Percentiles rank a stretch among this genome's conserved stretches.
phyloP scores from a whole-genome alignment of 2,329 filamentous ascomycete genomes.

The Colletotrichum coccodes region DNA sequence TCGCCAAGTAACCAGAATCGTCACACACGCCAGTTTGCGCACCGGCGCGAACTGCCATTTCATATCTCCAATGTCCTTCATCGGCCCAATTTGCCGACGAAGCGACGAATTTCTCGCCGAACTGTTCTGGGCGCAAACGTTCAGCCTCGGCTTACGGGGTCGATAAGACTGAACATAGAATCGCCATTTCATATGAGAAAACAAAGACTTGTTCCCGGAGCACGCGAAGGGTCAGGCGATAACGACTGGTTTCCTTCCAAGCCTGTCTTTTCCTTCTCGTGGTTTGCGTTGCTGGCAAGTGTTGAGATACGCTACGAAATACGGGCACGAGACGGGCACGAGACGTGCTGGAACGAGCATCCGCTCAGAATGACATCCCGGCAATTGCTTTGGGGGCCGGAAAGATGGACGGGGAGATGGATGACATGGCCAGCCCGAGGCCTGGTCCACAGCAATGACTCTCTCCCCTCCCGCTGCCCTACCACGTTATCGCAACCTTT shows the following conservation, averaged over 20 bases:
- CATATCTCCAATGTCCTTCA: neutral
- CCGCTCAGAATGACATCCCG: neutral
- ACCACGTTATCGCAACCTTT: neutral
- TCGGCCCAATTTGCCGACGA: neutral
- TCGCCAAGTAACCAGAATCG: neutral
- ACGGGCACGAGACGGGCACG: too few species aligned
- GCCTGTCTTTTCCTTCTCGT: too few species aligned
- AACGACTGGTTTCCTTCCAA: too few species aligned
- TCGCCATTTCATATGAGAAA: too few species aligned
- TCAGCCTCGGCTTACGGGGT: neutral
- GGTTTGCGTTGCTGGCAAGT: too few species aligned
- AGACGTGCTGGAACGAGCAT: neutral
- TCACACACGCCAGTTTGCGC: neutral
- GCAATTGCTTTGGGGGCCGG: neutral
- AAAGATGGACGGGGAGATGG: neutral
- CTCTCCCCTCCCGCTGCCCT: neutral
- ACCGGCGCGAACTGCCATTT: neutral
- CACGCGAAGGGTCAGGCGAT: too few species aligned
- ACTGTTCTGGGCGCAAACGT: neutral
- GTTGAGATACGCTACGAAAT: too few species aligned
- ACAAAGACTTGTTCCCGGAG: too few species aligned
- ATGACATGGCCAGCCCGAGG: neutral
- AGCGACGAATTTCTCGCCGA: neutral
- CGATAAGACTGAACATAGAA: too few species aligned
- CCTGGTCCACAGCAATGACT: neutral